These are phyloP conservation scores for Pyrenophora tritici-repentis DNA, from an alignment of 2,329 filamentous ascomycete species.

Conservation along the genomic window DNA sequence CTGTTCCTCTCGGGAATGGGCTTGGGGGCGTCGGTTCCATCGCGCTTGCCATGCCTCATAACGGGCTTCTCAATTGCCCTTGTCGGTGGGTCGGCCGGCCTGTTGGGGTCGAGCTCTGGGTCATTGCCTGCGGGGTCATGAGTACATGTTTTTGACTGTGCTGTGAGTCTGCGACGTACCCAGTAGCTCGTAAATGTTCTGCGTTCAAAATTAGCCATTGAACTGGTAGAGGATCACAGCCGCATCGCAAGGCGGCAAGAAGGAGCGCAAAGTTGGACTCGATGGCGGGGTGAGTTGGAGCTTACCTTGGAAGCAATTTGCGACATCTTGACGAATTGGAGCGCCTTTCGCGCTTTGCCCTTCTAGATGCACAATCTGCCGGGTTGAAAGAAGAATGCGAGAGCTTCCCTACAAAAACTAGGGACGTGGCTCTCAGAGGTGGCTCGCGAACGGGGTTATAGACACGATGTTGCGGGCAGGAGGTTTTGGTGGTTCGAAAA, in stretches of 20 bases:
- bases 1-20: conserved; percentile 46
- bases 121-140: conserved; percentile 64
- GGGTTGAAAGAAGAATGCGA: conserved; percentile 37
- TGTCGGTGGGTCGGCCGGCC: conserved; percentile 75
- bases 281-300: conserved; percentile 21
- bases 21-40: conserved; percentile 72
- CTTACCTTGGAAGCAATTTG: conserved; percentile 53
- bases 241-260: conserved; percentile 12
- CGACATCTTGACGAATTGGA: conserved; percentile 49
- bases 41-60: conserved; percentile 82
- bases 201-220: conserved; percentile 45
- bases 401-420: conserved; percentile 47
- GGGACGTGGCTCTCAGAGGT: conserved; percentile 48
- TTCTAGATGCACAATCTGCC: conserved; percentile 50
- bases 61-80: conserved; percentile 87
- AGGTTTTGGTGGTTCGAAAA: conserved; percentile 27
- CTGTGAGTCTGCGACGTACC: conserved; percentile 63
- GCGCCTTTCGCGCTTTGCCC: conserved; percentile 53
- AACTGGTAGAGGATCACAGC: not conserved
- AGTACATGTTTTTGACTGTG: conserved; percentile 20
- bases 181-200: conserved; percentile 99
- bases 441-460: conserved; percentile 35
- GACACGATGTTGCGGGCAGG: conserved; percentile 37
- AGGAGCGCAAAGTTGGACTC: conserved; percentile 13
- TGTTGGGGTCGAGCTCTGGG: conserved; percentile 73